Evolutionary conservation across 495 filamentous ascomycete genomes (phyloP).

Genomic region (Aspergillus sclerotioniger): DNA sequence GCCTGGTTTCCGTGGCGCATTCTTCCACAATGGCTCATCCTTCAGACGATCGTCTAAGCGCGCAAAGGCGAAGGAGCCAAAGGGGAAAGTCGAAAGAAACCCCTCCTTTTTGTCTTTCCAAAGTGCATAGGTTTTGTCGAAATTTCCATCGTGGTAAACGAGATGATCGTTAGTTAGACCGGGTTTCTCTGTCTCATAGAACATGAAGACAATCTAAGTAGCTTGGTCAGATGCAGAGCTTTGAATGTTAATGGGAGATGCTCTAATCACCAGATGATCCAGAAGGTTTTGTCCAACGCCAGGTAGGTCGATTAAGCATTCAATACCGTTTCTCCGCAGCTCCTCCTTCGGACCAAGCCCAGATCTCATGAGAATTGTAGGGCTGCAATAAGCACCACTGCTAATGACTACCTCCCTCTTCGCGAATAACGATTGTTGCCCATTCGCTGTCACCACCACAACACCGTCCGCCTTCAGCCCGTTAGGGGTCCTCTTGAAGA

Average conservation of each 20-base stretch:
- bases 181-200: constrained; percentile 47
- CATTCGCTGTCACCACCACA: constrained; percentile 23
- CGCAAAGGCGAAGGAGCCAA: constrained; percentile 53
- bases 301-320: constrained; percentile 45
- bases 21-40: constrained; percentile 41
- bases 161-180: constrained; percentile 42
- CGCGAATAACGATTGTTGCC: constrained; percentile 29
- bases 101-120: constrained; percentile 52
- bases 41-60: constrained; percentile 50
- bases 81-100: constrained; percentile 51
- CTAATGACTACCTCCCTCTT: constrained; percentile 52
- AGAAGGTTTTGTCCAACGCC: constrained; percentile 56
- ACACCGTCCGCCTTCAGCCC: constrained; percentile 30
- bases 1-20: constrained; percentile 37
- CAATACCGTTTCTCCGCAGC: constrained; percentile 45
- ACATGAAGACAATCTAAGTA: constrained; percentile 39
- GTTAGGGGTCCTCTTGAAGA: constrained; percentile 18
- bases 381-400: constrained; percentile 55
- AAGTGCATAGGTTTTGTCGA: constrained; percentile 39
- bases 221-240: neutral
- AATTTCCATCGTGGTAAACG: constrained; percentile 38
- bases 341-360: constrained; percentile 54
- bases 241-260: neutral
- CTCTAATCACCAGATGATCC: constrained; percentile 46
- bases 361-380: constrained; percentile 54